Evolutionary conservation across 768 basidiomycete species (phyloP).

Genomic region (Leccinum uliginosum): DNA sequence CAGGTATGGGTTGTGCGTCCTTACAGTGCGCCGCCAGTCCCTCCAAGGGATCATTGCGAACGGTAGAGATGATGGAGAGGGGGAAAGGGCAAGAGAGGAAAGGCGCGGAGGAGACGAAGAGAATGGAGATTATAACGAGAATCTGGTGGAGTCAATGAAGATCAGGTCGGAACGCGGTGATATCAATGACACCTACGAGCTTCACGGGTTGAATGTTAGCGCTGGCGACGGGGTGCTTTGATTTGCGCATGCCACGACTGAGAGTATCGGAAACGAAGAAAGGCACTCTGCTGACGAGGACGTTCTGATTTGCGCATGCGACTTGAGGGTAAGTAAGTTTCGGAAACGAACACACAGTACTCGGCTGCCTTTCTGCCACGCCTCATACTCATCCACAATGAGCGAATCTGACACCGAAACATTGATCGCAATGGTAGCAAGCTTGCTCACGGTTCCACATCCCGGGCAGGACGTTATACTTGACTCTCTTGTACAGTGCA

Average conservation of each 20-base stretch:
- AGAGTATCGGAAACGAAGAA: not conserved
- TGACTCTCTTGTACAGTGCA: conserved; percentile 50
- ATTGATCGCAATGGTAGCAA: conserved; percentile 62
- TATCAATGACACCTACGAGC: conserved; percentile 10
- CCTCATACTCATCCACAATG: conserved; percentile 15
- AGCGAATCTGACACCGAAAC: conserved; percentile 54
- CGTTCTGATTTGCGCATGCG: too few species aligned
- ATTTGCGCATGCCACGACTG: conserved; percentile 8
- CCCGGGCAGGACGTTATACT: conserved; percentile 44
- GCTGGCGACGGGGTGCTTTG: not conserved
- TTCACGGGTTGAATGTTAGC: not conserved
- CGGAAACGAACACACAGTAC: not conserved
- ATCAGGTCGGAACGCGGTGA: not conserved
- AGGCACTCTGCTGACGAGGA: too few species aligned
- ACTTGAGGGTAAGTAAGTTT: too few species aligned
- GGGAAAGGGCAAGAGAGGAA: not conserved
- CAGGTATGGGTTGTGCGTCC: conserved; percentile 43
- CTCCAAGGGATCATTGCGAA: conserved; percentile 14
- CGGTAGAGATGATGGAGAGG: not conserved
- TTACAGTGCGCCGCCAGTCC: conserved; percentile 42
- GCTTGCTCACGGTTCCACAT: conserved; percentile 40
- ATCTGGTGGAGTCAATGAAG: conserved; percentile 6
- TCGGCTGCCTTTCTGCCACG: not conserved
- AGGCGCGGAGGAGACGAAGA: conserved; percentile 3
- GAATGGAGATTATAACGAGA: conserved; percentile 2